phyloP scores from a whole-genome alignment of 768 basidiomycete genomes.

The Chiua virens region DNA sequence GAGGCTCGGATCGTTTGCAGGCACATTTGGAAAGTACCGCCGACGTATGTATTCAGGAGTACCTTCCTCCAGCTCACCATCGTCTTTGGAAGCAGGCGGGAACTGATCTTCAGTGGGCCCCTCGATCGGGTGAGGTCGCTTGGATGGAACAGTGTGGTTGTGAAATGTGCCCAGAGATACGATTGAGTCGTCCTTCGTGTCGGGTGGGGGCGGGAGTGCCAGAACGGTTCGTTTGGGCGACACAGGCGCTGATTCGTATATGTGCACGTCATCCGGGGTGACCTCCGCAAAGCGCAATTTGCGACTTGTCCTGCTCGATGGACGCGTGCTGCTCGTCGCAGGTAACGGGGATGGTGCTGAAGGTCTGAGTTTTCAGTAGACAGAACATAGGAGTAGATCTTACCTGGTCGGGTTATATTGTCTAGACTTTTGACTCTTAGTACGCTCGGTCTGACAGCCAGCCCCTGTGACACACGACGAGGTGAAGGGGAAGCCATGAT shows the following conservation, averaged over 20 bases:
- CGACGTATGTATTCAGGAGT: conserved; percentile 81
- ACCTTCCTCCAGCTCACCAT: conserved; percentile 55
- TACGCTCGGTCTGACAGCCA: conserved; percentile 22
- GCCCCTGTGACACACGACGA: background rate
- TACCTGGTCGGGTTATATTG: conserved; percentile 23
- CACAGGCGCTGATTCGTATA: conserved; percentile 79
- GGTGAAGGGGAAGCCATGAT: conserved; percentile 14
- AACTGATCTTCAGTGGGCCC: background rate
- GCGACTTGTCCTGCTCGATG: conserved; percentile 53
- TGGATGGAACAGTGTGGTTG: conserved; percentile 10
- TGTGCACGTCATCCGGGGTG: conserved; percentile 70
- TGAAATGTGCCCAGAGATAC: conserved; percentile 43
- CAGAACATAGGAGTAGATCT: background rate
- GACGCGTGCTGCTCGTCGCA: conserved; percentile 53
- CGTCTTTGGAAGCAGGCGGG: background rate
- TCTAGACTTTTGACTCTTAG: conserved; percentile 33
- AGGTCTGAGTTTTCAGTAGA: background rate
- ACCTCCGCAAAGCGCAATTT: conserved; percentile 77
- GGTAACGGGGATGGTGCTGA: conserved; percentile 44
- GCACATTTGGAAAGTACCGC: conserved; percentile 76
- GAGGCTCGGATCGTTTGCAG: conserved; percentile 68
- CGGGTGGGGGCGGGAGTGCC: conserved; percentile 49
- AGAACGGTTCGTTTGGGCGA: conserved; percentile 63
- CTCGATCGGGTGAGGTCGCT: conserved; percentile 1
- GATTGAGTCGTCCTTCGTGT: conserved; percentile 26